Evolutionary conservation across 345 rosid species (phyloP), one percentile per base, ranked within the genome.

Genomic region (Salix brachista): DNA sequence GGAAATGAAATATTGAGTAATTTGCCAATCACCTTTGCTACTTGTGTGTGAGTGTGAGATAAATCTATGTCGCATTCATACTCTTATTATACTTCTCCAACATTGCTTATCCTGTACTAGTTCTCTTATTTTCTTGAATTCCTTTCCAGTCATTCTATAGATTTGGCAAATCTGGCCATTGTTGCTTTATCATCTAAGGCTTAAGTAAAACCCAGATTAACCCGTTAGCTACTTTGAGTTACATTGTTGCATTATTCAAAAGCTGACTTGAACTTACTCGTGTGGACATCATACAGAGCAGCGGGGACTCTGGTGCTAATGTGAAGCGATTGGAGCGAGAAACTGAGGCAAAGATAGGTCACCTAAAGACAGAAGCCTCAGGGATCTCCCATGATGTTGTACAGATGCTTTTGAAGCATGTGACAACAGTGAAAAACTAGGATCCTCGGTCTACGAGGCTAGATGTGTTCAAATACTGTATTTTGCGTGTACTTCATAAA

Each of bases 301-400:
- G 92, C 67, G 98, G 96, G 48, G 94, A 92, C 80, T 94, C 98
- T 0, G 96, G 98, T 64, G 92, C 93, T 62, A 94, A 89, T 73
- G 96, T 92, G 82, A 92, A 88, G 89, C 87, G 96, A 83, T 94
- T 92, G 10, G 98, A 92, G 85, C 72, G 77, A 62, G 97, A 94
- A 83, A 93, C 98, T 6, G 87, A 82, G 19, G 78, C 81, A 10
- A 94, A 90, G 88, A 94, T 92, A 76, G 78, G 79, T 44, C 90
- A 90, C 69, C 82, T 89, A 85, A 88, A 89, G 83, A 84, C 75
- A 3, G 85, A 94, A 77, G 89, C 85, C 62, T 37, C 89, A 5
- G 86, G 89, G 79, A 90, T 92, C 34, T 88, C 91, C 5, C 71
- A 69, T 39, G 92, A 89, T 74, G 90, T 88, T 17, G 89, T 90